Percentiles rank a stretch among this genome's conserved stretches.
These are phyloP conservation scores for Mallotus nudiflorus DNA, from an alignment of 345 rosid genomes.

Conservation along the genomic window DNA sequence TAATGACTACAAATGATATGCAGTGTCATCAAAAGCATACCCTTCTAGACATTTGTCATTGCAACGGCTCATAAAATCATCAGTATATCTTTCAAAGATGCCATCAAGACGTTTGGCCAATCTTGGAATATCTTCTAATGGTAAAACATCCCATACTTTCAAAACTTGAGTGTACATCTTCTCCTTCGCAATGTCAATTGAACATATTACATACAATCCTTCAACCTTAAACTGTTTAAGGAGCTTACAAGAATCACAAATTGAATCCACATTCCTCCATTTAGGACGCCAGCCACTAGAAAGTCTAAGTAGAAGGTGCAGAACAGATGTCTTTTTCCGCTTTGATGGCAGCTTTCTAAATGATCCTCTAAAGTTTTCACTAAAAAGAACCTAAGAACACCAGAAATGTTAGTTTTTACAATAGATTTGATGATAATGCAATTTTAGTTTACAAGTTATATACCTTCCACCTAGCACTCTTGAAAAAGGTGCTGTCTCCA, in stretches of 20 bases:
- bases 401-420: background rate
- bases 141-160: conserved; percentile 59
- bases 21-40: conserved; percentile 27
- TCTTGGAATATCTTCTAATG: conserved; percentile 36
- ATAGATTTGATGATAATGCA: background rate
- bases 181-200: conserved; percentile 44
- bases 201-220: conserved; percentile 38
- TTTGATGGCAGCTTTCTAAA: conserved; percentile 43
- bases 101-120: conserved; percentile 45
- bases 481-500: conserved; percentile 33
- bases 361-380: conserved; percentile 47
- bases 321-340: conserved; percentile 22
- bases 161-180: conserved; percentile 38
- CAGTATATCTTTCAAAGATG: conserved; percentile 36
- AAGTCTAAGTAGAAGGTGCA: conserved; percentile 38
- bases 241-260: conserved; percentile 37
- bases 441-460: background rate
- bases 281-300: conserved; percentile 58
- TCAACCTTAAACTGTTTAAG: conserved; percentile 49
- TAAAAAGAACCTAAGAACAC: conserved; percentile 44
- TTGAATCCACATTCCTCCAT: conserved; percentile 29
- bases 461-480: conserved; percentile 52
- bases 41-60: conserved; percentile 48
- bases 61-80: conserved; percentile 46
- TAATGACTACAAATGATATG: background rate